Evolutionary conservation across 352 stramenopile species (phyloP).

Genomic region (Elongisporangium prolatum): DNA sequence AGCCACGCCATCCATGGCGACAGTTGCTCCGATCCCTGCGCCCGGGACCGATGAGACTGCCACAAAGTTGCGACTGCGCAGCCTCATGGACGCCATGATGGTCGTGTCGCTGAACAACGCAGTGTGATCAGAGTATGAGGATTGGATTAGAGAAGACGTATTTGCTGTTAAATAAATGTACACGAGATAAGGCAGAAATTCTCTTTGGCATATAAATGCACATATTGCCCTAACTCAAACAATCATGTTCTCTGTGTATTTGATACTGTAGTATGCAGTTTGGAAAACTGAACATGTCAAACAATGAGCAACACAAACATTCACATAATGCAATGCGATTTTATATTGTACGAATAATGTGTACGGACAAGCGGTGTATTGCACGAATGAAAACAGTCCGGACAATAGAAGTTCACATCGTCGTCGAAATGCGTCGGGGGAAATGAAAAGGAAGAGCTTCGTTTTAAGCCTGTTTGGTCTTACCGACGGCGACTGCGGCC

Average conservation of each 20-base stretch:
- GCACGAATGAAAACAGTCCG: background rate
- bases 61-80: background rate
- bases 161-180: background rate
- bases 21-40: background rate
- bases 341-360: background rate
- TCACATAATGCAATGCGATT: background rate
- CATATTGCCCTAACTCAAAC: too few relatives aligned
- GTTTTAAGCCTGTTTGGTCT: slow-evolving; percentile 5
- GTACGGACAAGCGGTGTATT: background rate
- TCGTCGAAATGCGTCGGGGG: background rate
- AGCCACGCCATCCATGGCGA: background rate
- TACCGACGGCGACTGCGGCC: background rate
- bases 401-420: background rate
- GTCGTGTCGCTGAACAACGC: background rate
- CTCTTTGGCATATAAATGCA: too few relatives aligned
- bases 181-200: background rate
- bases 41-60: background rate
- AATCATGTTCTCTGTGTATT: too few relatives aligned
- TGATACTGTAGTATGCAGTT: too few relatives aligned
- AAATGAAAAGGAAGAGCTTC: background rate
- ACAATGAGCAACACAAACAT: background rate
- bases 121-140: background rate
- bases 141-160: background rate
- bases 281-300: background rate
- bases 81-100: background rate